Evolutionary conservation across 2,329 filamentous ascomycete species (phyloP), one percentile per base, ranked within the genome.

Genomic region (Pyrenophora graminea): DNA sequence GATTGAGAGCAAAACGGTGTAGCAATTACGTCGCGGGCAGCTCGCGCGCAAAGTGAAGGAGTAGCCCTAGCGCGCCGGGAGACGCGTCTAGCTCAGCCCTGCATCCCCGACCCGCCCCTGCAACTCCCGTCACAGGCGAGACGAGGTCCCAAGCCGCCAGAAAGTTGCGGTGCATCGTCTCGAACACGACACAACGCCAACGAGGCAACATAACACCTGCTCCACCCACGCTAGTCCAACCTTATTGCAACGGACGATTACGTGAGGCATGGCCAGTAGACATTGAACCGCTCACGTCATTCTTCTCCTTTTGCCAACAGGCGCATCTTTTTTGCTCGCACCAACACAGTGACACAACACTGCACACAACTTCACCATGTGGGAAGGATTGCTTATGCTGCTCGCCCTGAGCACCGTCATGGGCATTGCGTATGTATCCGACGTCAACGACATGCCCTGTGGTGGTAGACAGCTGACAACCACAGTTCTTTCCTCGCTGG

Each of bases 401-500:
- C 80, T 87, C 75, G 76, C 79, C 32, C 69, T 87, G 78, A 83
- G 85, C 82, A 76, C 80, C 56, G 79, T 87, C 59, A 88, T 88
- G 85, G 84, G 81, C 54, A 74, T 81, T 68, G 84, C 84, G 83
- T 87, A 73, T 74, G 81, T 70, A 7, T 39, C 23, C 23, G 12
- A 7, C 6, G 13, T 21, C 15, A 39, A 4, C 23, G 17, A 8
- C 17, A 7, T 37, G 27, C 31, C 8, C 13, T 6, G n/a, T 18
- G 9, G 31, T 4, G 13, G 6, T 8, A 5, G 8, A 12, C 4
- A 46, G 45, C 56, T 70, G 30, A 67, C 62, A 43, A 32, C 39
- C 51, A 62, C 71, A 97, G 93, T 66, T 97, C 94, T 52, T 97
- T 97, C 73, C 82, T 96, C 48, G 92, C 93, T 62, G 94, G 94